Evolutionary conservation across 495 filamentous ascomycete genomes (phyloP), one percentile per base, ranked within the genome.

Genomic region (Halenospora varia): DNA sequence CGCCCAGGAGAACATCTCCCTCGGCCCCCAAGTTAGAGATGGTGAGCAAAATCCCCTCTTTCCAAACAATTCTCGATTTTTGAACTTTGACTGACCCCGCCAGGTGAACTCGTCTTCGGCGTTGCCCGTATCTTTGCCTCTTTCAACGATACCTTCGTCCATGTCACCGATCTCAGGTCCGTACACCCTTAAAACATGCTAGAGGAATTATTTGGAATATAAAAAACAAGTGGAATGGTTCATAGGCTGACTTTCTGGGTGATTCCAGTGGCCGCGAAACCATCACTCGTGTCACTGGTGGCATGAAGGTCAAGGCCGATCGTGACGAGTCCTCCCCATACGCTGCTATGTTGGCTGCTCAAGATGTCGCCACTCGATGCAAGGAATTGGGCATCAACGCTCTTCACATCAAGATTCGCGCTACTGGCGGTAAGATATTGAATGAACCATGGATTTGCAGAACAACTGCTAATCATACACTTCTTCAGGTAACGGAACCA

Each of bases 251-350:
- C 78, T 71, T 62, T 55, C 60, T 78, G 75, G 75, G 76, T 85
- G 78, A 78, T 82, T 77, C 80, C 84, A 96, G 90, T 79, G 94
- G 94, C 79, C 94, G 94, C 79, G 94, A 99, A 91, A 99, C 94
- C 79, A 93, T 99, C 78, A 86, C 82, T 85, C 92, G 94, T 87
- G 92, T 99, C 59, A 99, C 94, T 67, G 94, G 94, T 77, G 94
- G 94, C 73, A 97, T 97, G 94, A 99, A 99, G 84, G 94, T 99
- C 82, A 99, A 99, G 88, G 94, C 94, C 75, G 94, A 99, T 76
- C 92, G 94, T 81, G 94, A 99, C 79, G 94, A 99, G 84, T 97
- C 92, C 61, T 97, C 92, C 49, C 94, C 94, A 62, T 99, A 99
- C 84, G 94, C 94, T 68, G 94, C 94, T 75, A 99, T 99, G 94